phyloP scores from a whole-genome alignment of 1,139 yeast species.

The Trichomonascaceae sp. region DNA sequence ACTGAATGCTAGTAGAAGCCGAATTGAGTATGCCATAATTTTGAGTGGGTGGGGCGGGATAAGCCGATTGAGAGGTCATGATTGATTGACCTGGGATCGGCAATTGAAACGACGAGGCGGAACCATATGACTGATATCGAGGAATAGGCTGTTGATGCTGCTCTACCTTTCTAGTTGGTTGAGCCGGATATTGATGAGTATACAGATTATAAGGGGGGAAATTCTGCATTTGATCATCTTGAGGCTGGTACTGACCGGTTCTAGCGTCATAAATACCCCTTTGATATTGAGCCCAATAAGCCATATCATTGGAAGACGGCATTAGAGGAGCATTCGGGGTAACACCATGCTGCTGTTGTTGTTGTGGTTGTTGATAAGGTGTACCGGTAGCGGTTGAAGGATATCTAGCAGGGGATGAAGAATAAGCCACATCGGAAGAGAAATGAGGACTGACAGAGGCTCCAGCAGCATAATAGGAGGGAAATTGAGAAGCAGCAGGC shows the following conservation, averaged over 20 bases:
- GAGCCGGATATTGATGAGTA: background rate
- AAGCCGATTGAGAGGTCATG: background rate
- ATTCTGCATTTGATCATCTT: background rate
- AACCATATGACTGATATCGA: background rate
- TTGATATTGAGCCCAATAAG: background rate
- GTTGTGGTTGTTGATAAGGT: slow-evolving; percentile 8
- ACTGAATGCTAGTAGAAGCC: background rate
- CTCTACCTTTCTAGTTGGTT: background rate
- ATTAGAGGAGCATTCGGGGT: background rate
- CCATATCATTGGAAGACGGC: background rate
- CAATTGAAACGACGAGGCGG: background rate
- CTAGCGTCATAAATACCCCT: background rate
- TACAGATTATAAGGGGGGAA: background rate
- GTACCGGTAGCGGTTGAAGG: too few relatives aligned
- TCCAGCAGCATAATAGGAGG: background rate
- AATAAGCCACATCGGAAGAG: background rate
- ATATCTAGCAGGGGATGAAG: background rate
- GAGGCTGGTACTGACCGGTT: background rate
- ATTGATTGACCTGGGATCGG: background rate
- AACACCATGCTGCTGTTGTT: background rate
- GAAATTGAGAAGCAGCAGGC: background rate
- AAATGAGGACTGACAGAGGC: background rate
- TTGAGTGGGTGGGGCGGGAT: background rate
- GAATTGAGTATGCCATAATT: background rate
- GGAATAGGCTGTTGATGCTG: background rate